Base-by-base conservation (phyloP, 495 filamentous ascomycete genomes). In the Rhypophila decipiens region DNA sequence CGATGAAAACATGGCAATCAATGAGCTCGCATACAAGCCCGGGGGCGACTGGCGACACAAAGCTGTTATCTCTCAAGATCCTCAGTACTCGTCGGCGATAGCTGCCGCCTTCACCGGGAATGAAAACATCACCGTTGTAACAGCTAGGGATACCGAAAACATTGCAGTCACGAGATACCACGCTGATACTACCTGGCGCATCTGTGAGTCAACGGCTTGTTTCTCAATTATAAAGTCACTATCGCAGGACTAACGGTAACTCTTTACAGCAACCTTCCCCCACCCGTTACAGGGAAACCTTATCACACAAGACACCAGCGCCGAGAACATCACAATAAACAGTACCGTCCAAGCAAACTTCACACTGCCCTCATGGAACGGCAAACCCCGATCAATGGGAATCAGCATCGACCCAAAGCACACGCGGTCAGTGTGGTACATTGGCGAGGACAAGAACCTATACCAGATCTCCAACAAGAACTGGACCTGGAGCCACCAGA, bases 371-470 rank as follows among this genome's bases (percentile, higher is more conserved):
- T 54, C 52, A 1, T 70, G 58, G 56, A 49, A 47, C 17, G 67
- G 63, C 24, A 52, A 46, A 1, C 50, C 65, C 15, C 35, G 33
- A 10, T 24, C 39, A 12, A 23, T 70, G 27, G 61, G 61, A 18
- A 31, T 68, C 7, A 58, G 54, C 31, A 53, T 66, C 23, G 58
- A 70, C 53, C 49, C 35, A 2, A 27, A 36, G 9, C 54, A 22
- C 36, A 56, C 57, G 1, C 62, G 60, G 17, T 58, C 17, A 47
- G 22, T 69, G 15, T 70, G 59, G 50, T 70, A 68, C 42, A 61
- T 70, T 24, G 67, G 67, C 44, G 57, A 46, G 42, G 67, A 70
- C 49, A 47, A 40, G 13, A 47, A 27, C 24, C 55, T 70, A 1
- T 50, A 69, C 47, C 42, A 38, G n/a, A 42, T 58, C 3, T 39